Conservation (phyloP, 495 filamentous ascomycete species). For the Neurospora sp. region DNA sequence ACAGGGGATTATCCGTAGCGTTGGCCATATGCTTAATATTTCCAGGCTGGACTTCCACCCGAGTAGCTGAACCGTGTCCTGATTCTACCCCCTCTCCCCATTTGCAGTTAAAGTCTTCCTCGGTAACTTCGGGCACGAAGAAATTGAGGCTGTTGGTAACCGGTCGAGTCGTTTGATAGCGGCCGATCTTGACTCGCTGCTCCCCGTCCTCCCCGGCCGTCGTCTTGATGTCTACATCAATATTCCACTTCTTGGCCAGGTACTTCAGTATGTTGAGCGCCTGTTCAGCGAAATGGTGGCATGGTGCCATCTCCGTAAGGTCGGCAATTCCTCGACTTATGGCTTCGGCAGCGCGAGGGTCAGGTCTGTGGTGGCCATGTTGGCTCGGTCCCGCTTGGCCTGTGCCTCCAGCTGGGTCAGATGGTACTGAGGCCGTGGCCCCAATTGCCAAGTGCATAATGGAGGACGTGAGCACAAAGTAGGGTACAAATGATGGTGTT, state of each 20-base stretch:
- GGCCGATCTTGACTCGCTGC: constrained; percentile 1
- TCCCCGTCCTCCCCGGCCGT: not conserved
- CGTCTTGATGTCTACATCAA: constrained; percentile 33
- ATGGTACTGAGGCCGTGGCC: constrained; percentile 14
- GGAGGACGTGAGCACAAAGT: constrained; percentile 47
- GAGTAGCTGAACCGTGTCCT: constrained; percentile 1
- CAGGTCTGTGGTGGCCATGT: constrained; percentile 12
- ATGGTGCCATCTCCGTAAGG: constrained; percentile 45
- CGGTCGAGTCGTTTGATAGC: constrained; percentile 22
- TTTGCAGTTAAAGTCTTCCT: constrained; percentile 29
- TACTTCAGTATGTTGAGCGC: constrained; percentile 47
- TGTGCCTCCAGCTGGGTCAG: not conserved
- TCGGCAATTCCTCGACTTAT: constrained; percentile 37
- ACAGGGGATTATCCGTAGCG: constrained; percentile 35
- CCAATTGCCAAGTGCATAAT: constrained; percentile 49
- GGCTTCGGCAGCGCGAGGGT: constrained; percentile 25
- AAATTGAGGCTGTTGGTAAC: constrained; percentile 39
- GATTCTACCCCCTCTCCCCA: constrained; percentile 14
- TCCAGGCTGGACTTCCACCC: not conserved
- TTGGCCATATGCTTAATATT: constrained; percentile 7
- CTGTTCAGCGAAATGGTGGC: constrained; percentile 49
- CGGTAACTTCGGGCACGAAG: constrained; percentile 37
- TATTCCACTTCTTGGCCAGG: constrained; percentile 47
- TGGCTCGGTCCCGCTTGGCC: constrained; percentile 10
- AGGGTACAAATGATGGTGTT: constrained; percentile 48